Evolutionary conservation across 148 eudicot genomes (phyloP), one percentile per base, ranked within the genome.

Genomic region (Spergularia bocconei): DNA sequence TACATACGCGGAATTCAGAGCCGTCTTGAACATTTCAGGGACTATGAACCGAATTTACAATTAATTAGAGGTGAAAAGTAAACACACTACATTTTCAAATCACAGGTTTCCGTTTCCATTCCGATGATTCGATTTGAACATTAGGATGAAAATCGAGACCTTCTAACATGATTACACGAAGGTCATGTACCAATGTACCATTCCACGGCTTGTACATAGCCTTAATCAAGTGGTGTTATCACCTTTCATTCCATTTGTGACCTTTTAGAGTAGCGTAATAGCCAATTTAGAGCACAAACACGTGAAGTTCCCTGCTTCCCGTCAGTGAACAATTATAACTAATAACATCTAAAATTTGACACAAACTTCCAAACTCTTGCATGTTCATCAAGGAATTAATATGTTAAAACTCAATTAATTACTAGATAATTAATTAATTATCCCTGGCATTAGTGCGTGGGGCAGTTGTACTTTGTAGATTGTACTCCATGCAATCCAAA

Each of bases 201-300:
- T 29, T 2, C 33, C 33, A 29, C 1, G 33, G 33, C 2, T 29
- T 29, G 36, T 4, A 29, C 36, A 29, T 29, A 29, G 36, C 36
- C 36, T 29, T 29, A 29, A 29, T 29, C 36, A 29, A 29, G 36
- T 29, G 36, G 36, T 29, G 3, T 29, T 29, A 29, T 29, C 36
- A 29, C 36, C 36, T 4, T 29, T 29, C 3, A 29, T 29, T 29
- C 0, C 36, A 29, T 29, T 29, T 29, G 36, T 56, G 48, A 60
- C 11, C 68, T 77, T 8, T 69, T 52, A 58, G 53, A 19, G 36
- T 33, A 12, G 63, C 17, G 13, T 11, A 44, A 39, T 13, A 64
- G 41, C 81, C 77, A 79, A 59, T 33, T 56, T 51, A 48, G 20
- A 67, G 62, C 73, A 48, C 5, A 60, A 59, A 67, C 73, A 67